Conservation (phyloP, 129 eudicot genomes). For the Chrysanthemum lavandulifolium region DNA sequence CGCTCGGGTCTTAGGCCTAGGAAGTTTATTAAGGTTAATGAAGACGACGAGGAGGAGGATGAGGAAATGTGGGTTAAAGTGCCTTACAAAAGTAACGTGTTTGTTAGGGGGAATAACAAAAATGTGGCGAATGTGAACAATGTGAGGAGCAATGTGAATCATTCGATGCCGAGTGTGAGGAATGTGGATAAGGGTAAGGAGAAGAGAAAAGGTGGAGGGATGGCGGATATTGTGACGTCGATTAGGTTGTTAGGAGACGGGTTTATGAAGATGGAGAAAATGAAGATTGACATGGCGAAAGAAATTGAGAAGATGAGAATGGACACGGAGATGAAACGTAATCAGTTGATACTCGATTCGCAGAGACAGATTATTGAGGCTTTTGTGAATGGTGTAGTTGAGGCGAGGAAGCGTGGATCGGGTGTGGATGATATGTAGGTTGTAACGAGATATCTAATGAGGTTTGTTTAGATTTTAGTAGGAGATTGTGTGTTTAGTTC, state of each 20-base stretch:
- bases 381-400: constrained; percentile 60
- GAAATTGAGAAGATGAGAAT: constrained; percentile 71
- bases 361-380: constrained; percentile 78
- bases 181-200: constrained; percentile 32
- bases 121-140: too few species aligned
- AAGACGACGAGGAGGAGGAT: constrained; percentile 22
- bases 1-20: constrained; percentile 31
- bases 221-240: constrained; percentile 59
- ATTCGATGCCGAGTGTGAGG: constrained; percentile 19
- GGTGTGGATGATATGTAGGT: constrained; percentile 23
- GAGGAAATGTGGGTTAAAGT: constrained; percentile 44
- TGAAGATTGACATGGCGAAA: constrained; percentile 84
- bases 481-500: constrained; percentile 16
- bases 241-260: constrained; percentile 75
- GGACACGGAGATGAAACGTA: constrained; percentile 83
- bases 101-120: constrained; percentile 25
- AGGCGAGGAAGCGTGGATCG: constrained; percentile 33
- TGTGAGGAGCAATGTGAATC: constrained; percentile 3
- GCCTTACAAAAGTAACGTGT: constrained; percentile 28
- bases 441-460: not conserved
- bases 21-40: constrained; percentile 36
- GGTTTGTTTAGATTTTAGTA: not conserved
- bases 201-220: constrained; percentile 34
- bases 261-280: constrained; percentile 76
- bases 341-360: constrained; percentile 61